phyloP scores from a whole-genome alignment of 768 basidiomycete genomes.

The Termitomyces sp. region DNA sequence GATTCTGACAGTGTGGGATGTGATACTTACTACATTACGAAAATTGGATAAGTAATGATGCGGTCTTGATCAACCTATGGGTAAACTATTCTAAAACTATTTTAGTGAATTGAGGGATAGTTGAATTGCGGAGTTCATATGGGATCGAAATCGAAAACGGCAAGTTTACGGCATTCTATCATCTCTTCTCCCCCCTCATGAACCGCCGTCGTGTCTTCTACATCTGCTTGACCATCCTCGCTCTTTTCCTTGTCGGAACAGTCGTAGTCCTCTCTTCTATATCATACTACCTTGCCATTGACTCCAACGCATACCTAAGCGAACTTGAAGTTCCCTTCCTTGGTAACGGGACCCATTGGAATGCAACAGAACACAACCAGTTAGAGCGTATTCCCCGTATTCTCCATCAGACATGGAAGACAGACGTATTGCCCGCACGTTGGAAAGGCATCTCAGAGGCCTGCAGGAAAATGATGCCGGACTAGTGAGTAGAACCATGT shows the following conservation, averaged over 20 bases:
- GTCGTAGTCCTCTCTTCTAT: conserved; percentile 90
- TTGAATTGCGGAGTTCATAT: conserved; percentile 2
- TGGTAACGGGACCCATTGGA: conserved; percentile 57
- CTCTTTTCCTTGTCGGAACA: conserved; percentile 82
- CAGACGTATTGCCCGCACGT: conserved; percentile 74
- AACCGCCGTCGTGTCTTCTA: conserved; percentile 44
- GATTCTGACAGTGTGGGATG: not conserved
- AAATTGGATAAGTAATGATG: not conserved
- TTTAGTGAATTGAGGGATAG: not conserved
- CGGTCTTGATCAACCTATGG: not conserved
- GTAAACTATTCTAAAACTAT: not conserved
- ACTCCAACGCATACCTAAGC: conserved; percentile 72
- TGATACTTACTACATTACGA: not conserved
- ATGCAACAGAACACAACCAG: conserved; percentile 57
- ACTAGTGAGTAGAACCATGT: conserved; percentile 71
- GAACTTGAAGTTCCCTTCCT: conserved; percentile 70
- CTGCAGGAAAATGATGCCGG: conserved; percentile 90
- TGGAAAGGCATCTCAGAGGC: conserved; percentile 82
- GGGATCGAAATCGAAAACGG: conserved; percentile 2
- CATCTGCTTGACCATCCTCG: conserved; percentile 51
- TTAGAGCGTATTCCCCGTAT: conserved; percentile 86
- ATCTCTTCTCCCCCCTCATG: conserved; percentile 31
- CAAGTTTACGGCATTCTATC: conserved; percentile 2
- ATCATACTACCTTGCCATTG: conserved; percentile 85
- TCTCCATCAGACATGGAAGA: conserved; percentile 99